Base-by-base conservation (phyloP, 225 moss, liverwort and hornwort species). In the Pseudisothecium myosuroides region DNA sequence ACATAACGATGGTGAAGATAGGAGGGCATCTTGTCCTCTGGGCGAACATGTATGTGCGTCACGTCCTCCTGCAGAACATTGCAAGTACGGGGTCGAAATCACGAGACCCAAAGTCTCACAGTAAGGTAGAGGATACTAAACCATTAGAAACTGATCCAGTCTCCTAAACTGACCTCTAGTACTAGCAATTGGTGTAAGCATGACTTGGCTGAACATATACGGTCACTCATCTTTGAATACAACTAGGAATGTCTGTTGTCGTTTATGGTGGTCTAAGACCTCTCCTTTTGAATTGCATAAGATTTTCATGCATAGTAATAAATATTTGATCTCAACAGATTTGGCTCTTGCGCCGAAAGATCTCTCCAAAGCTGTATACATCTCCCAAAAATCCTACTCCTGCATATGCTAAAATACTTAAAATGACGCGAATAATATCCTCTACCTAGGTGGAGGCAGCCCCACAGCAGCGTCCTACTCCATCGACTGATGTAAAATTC, bases 1-100 rank as follows among this genome's bases (percentile, higher is more conserved):
- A 99, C 92, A 87, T 97, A 99, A 85, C 97, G 97, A 88, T 99
- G 98, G 76, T 95, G 93, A 80, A 99, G 93, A 80, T 97, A 97
- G 24, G 87, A 83, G 23, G 97, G 98, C 89, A 97, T 95, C 97
- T 96, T 96, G 80, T 95, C 92, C 68, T 94, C 87, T 12, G 97
- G 97, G 67, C 89, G 92, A 71, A 99, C 93, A 91, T 99, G 97
- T 86, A 96, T 87, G 76, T 99, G 96, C 55, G 89, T 91, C 77
- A 95, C 95, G 88, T 96, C 93, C 78, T 80, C 95, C 97, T 99
- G 95, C 86, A 96, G 43, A 67, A 75, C 32, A 85, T 82, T 50
- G 50, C 31, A 90, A 84, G 29, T 20, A n/a, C 37, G 23, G 32
- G n/a, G 23, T 87, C 71, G 50, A 72, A 72, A 83, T 81, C 61